phyloP scores from a whole-genome alignment of 139 green algal genomes.

The Axilococcus clingmanii region DNA sequence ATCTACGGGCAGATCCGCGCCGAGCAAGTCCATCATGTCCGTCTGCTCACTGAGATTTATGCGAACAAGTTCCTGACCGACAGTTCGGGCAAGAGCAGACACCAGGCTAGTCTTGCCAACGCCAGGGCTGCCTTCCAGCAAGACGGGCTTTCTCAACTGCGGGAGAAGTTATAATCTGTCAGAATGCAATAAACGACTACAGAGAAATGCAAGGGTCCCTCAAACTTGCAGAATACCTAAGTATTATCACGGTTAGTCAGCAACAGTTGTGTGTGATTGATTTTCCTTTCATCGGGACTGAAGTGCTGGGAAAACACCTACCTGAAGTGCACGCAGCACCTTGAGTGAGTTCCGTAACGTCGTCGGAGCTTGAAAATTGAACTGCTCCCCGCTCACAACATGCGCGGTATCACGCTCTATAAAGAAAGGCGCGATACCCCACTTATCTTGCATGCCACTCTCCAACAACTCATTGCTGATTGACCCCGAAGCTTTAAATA shows the following conservation, averaged over 20 bases:
- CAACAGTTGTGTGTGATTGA: slow-evolving; percentile 26
- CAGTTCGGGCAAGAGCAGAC: slow-evolving; percentile 60
- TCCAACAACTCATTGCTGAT: neutral
- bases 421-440: slow-evolving; percentile 75
- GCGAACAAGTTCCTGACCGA: slow-evolving; percentile 65
- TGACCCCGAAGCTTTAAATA: neutral
- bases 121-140: slow-evolving; percentile 91
- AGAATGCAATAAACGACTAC: neutral
- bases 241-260: too few species aligned
- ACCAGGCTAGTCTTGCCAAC: slow-evolving; percentile 96
- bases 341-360: slow-evolving; percentile 78
- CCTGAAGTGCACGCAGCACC: slow-evolving; percentile 82
- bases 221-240: too few species aligned
- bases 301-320: too few species aligned
- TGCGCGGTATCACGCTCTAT: slow-evolving; percentile 15
- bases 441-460: slow-evolving; percentile 10
- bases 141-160: slow-evolving; percentile 68
- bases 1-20: slow-evolving; percentile 82
- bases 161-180: neutral
- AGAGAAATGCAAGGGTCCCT: too few species aligned
- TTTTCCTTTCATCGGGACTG: too few species aligned
- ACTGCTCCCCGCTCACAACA: slow-evolving; percentile 25
- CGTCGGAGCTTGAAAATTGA: slow-evolving; percentile 81
- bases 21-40: slow-evolving; percentile 99
- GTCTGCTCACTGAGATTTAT: slow-evolving; percentile 98